Evolutionary conservation across 2,329 filamentous ascomycete genomes (phyloP), one percentile per base, ranked within the genome.

Genomic region (Chaetomium sp.): DNA sequence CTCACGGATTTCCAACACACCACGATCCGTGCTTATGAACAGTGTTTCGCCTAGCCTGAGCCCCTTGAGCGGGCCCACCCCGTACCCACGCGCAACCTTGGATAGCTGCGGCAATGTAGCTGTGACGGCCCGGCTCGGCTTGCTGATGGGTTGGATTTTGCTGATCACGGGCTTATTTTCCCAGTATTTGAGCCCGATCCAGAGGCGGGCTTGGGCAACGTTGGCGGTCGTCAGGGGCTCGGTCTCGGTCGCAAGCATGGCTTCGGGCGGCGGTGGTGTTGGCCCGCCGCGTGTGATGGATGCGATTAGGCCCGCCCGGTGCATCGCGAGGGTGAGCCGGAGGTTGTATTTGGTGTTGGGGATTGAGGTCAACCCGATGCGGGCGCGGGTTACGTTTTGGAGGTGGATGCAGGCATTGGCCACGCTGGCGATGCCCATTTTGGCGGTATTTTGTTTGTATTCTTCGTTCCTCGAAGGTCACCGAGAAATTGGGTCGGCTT

Each of bases 121-220:
- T 64, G 79, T 87, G 68, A 95, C 80, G 64, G 83, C 72, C 61
- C 89, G 79, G 65, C 82, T 91, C 8, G 90, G 87, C 71, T 86
- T 92, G 66, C 81, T 87, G 58, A 95, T 76, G 67, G 87, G 70
- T 49, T 72, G 70, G 66, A 92, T 79, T 61, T 82, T 79, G 59
- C 76, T 77, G 62, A 96, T 73, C 27, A 96, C 90, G 5, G 91
- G 89, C 70, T 85, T 78, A 67, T 87, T 87, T 63, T 91, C 84
- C 82, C 82, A 89, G 79, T 96, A 96, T 75, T 96, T 96, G 66
- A 96, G 75, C 1, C 90, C 90, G 10, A 96, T 73, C 91, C 91
- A 96, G 62, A 96, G 75, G 58, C 91, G 79, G 68, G 89, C 80
- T 41, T 76, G 79, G 4, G 90, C 81, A 40, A 90, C 82, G 72